phyloP scores from a whole-genome alignment of 2,329 filamentous ascomycete species.

The Chaetomiaceae sp. region DNA sequence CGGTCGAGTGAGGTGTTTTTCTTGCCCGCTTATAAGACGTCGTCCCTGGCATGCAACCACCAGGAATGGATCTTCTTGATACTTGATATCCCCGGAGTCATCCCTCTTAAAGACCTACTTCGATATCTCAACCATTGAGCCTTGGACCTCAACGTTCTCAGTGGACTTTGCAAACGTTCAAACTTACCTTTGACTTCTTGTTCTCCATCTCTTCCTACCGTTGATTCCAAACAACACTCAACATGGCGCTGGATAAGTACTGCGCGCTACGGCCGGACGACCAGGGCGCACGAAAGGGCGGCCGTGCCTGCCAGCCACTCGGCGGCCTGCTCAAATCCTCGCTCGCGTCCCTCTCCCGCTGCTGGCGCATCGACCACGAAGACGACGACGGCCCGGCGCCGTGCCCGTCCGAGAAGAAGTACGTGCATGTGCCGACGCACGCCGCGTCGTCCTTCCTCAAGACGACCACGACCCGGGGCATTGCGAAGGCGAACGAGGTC shows the following conservation, averaged over 20 bases:
- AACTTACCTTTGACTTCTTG: too few relatives aligned
- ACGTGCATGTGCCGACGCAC: constrained; percentile 34
- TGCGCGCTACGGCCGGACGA: background rate
- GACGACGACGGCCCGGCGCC: background rate
- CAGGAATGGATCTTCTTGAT: constrained; percentile 5
- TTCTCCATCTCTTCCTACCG: too few relatives aligned
- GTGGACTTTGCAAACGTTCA: too few relatives aligned
- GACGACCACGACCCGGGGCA: constrained; percentile 34
- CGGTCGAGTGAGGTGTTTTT: background rate
- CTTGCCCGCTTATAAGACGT: constrained; percentile 1
- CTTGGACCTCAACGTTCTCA: too few relatives aligned
- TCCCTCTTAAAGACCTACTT: too few relatives aligned
- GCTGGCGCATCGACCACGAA: constrained; percentile 9
- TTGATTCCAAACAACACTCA: background rate
- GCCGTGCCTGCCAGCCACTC: constrained; percentile 9
- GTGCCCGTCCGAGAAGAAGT: constrained; percentile 16
- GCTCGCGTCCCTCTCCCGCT: constrained; percentile 13
- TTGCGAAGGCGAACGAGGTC: constrained; percentile 20
- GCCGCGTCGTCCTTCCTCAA: constrained; percentile 37
- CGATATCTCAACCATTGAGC: too few relatives aligned
- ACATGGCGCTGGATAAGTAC: constrained; percentile 2
- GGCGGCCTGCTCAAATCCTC: constrained; percentile 13
- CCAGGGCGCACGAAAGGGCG: background rate
- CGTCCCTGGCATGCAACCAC: background rate
- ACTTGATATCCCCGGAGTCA: background rate